These are phyloP conservation scores for Globisporangium polare DNA, from an alignment of 352 stramenopile genomes.

Conservation along the genomic window DNA sequence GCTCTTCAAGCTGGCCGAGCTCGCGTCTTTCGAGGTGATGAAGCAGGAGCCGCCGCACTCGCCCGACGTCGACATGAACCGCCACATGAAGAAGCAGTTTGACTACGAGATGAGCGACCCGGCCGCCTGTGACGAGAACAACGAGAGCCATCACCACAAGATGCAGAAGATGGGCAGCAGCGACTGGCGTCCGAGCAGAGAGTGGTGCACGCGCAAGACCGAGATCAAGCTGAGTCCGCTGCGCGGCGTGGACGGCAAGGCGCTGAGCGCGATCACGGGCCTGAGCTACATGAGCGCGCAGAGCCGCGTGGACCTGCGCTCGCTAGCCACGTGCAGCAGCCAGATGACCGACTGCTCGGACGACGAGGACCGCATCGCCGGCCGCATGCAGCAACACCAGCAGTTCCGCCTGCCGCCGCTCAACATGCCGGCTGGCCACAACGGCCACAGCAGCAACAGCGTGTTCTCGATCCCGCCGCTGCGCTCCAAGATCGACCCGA, in stretches of 20 bases:
- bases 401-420: conserved; percentile 57
- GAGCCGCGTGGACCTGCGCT: conserved; percentile 24
- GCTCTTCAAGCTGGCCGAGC: conserved; percentile 69
- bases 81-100: conserved; percentile 9
- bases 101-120: conserved; percentile 14
- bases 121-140: conserved; percentile 7
- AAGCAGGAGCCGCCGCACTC: conserved; percentile 44
- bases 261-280: conserved; percentile 43
- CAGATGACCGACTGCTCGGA: conserved; percentile 18
- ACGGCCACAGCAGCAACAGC: conserved; percentile 8
- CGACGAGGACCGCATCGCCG: conserved; percentile 21
- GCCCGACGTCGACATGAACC: conserved; percentile 6
- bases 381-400: conserved; percentile 24
- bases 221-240: conserved; percentile 66
- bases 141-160: conserved; percentile 10
- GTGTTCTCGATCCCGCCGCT: conserved; percentile 68
- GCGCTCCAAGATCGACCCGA: conserved; percentile 75
- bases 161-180: conserved; percentile 15
- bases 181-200: conserved; percentile 28
- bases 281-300: conserved; percentile 56
- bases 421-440: conserved; percentile 38
- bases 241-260: conserved; percentile 35
- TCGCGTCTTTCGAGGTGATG: conserved; percentile 76
- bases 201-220: conserved; percentile 57
- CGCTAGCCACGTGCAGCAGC: conserved; percentile 11